Percentiles rank a stretch among this genome's conserved stretches.
Evolutionary conservation across 805 yeast species (phyloP).

Genomic region (Schizosaccharomyces octosporus): DNA sequence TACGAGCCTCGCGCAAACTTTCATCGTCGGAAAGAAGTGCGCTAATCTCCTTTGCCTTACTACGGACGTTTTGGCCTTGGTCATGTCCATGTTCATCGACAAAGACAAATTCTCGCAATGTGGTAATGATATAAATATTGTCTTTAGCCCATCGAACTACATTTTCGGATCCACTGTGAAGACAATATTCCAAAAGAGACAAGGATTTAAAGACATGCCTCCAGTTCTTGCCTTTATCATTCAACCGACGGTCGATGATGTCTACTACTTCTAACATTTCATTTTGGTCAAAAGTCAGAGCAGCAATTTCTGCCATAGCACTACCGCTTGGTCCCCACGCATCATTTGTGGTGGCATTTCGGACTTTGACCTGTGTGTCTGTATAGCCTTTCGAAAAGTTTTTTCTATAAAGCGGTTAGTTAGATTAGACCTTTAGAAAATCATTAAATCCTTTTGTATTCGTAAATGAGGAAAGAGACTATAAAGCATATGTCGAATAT

Average conservation of each 20-base stretch:
- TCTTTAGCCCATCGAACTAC: conserved; percentile 83
- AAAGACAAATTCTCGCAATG: conserved; percentile 70
- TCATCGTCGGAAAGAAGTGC: conserved; percentile 61
- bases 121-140: conserved; percentile 66
- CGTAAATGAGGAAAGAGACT: too few relatives aligned
- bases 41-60: conserved; percentile 73
- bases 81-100: conserved; percentile 56
- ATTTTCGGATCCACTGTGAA: conserved; percentile 64
- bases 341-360: conserved; percentile 82
- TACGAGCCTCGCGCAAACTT: conserved; percentile 45
- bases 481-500: too few relatives aligned
- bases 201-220: conserved; percentile 80
- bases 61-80: conserved; percentile 66
- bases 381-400: conserved; percentile 81
- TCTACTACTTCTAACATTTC: conserved; percentile 81
- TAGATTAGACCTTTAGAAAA: not conserved
- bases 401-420: conserved; percentile 16
- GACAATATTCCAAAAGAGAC: conserved; percentile 68
- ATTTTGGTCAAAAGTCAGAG: conserved; percentile 40
- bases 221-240: conserved; percentile 94
- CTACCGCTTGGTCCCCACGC: conserved; percentile 57
- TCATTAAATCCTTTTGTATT: too few relatives aligned
- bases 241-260: conserved; percentile 70
- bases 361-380: conserved; percentile 58
- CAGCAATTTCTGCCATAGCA: conserved; percentile 65